A percentile compares a stretch with the other conserved stretches of the same genome.
Evolutionary conservation across 1,139 yeast species (phyloP).

Genomic region (Starmera stellimalicola): DNA sequence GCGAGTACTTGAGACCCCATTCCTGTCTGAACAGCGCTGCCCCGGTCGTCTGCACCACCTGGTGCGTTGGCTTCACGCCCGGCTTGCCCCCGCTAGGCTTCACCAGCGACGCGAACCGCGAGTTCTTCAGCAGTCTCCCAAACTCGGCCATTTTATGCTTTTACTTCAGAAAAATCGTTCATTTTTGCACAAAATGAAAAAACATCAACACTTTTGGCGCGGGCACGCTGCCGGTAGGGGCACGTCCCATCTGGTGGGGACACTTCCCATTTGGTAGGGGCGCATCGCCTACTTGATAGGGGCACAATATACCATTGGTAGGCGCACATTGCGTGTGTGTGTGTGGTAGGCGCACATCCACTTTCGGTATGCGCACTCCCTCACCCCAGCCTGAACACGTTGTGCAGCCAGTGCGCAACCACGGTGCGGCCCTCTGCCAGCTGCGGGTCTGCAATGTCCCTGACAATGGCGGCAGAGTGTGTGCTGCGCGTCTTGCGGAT

Average conservation of each 20-base stretch:
- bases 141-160: conserved; percentile 16
- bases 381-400: no score
- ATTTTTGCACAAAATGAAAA: no score
- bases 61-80: conserved; percentile 38
- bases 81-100: conserved; percentile 14
- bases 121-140: conserved; percentile 18
- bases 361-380: no score
- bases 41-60: conserved; percentile 48
- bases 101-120: conserved; percentile 21
- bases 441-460: conserved; percentile 35
- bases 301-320: no score
- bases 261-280: no score
- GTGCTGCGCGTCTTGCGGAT: conserved; percentile 57
- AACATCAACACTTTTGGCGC: no score
- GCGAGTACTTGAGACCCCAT: conserved; percentile 54
- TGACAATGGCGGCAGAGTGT: conserved; percentile 75
- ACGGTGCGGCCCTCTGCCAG: conserved; percentile 55
- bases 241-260: no score
- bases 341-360: no score
- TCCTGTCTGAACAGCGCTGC: conserved; percentile 46
- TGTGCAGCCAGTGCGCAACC: conserved; percentile 52
- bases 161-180: background rate
- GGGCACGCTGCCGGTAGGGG: no score
- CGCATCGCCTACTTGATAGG: no score
- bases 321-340: no score